Conservation (phyloP, 2,329 filamentous ascomycete species). For the Fusarium chlamydosporum region DNA sequence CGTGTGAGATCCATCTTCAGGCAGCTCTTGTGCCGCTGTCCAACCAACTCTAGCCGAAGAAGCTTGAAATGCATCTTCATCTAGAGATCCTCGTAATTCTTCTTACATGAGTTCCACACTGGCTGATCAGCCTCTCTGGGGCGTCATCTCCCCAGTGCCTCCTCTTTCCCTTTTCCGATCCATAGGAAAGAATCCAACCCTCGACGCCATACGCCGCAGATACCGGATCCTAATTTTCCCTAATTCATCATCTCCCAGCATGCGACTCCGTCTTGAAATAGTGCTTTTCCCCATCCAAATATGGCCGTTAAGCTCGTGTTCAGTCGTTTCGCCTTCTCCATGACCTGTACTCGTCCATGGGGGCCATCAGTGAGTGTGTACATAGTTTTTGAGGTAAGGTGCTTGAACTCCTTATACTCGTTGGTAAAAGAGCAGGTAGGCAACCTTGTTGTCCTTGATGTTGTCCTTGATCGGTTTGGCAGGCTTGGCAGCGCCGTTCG, state of each 20-base stretch:
- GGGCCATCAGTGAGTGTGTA: slow-evolving; percentile 40
- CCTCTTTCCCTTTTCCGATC: slow-evolving; percentile 30
- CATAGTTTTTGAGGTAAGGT: slow-evolving; percentile 19
- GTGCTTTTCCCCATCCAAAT: slow-evolving; percentile 49
- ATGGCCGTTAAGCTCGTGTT: slow-evolving; percentile 48
- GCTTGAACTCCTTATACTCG: slow-evolving; percentile 65
- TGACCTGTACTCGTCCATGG: slow-evolving; percentile 28
- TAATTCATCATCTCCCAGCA: slow-evolving; percentile 43
- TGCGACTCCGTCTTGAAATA: slow-evolving; percentile 47
- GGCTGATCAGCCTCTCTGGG: slow-evolving; percentile 37
- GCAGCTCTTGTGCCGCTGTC: slow-evolving; percentile 33
- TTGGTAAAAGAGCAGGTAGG: slow-evolving; percentile 97
- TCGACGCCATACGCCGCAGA: slow-evolving; percentile 52
- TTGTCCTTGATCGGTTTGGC: slow-evolving; percentile 71
- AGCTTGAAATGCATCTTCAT: slow-evolving; percentile 21
- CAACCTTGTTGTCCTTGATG: slow-evolving; percentile 94
- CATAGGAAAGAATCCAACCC: slow-evolving; percentile 39
- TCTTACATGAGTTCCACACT: slow-evolving; percentile 35
- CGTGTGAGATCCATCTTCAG: slow-evolving; percentile 24
- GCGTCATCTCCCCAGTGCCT: slow-evolving; percentile 32
- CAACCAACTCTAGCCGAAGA: slow-evolving; percentile 22
- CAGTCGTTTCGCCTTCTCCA: slow-evolving; percentile 44
- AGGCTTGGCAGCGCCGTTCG: slow-evolving; percentile 68
- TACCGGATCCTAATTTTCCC: slow-evolving; percentile 43
- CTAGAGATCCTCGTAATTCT: slow-evolving; percentile 23